Evolutionary conservation across 2,329 filamentous ascomycete genomes (phyloP), one percentile per base, ranked within the genome.

Genomic region (Ambrosiella beaveri): DNA sequence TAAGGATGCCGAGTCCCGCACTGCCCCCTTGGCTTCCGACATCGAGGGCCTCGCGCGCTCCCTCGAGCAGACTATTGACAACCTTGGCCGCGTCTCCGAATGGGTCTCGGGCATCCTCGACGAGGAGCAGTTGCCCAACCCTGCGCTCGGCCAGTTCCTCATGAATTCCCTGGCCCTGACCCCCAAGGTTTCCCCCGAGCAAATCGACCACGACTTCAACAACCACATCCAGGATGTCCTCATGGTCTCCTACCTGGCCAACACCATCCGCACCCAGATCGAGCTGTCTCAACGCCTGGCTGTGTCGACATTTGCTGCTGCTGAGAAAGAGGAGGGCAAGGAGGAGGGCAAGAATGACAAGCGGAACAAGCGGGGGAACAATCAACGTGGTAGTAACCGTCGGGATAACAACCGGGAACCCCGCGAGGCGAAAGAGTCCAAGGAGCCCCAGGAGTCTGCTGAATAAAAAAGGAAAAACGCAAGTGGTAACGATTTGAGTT

Each of bases 141-240:
- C 88, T 64, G 88, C 90, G 11, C 77, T 98, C 59, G 93, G 90
- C 64, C 94, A 98, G 73, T 95, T 89, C 74, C 77, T 98, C 64
- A 86, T 97, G 78, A 95, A 95, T 71, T 85, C 91, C 44, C 80
- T 98, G 63, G 90, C 87, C 52, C 76, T 98, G 63, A 88, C 91
- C 58, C 93, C 93, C 67, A 98, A 97, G 79, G 93, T 97, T 62
- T 88, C 95, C 66, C 76, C 85, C 41, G 79, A 82, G 62, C 86
- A 94, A 70, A 90, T 98, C 68, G 93, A 98, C 78, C 80, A 85
- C 69, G 90, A 97, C 76, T 98, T 98, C 81, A 98, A 98, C 82
- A 95, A 95, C 77, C 93, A 98, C 75, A 89, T 98, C 72, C 93
- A 98, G 76, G 93, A 98, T 71, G 90, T 98, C 62, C 83, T 98